Percentiles rank a stretch among this genome's conserved stretches.
phyloP scores from a whole-genome alignment of 129 eudicot species.

The Pulicaria dysenterica region DNA sequence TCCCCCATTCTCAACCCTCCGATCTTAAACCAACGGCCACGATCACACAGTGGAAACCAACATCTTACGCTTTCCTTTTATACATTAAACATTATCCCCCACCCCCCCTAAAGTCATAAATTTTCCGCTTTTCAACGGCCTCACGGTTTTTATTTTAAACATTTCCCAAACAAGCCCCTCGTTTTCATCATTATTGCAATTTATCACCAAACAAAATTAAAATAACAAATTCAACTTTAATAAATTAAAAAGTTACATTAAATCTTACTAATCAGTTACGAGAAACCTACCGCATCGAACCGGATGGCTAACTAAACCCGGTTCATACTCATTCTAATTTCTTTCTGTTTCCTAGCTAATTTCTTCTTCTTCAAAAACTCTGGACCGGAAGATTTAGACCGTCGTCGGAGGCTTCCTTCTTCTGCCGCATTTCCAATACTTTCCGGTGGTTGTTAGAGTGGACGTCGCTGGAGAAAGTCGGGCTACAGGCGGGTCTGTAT shows the following conservation, averaged over 20 bases:
- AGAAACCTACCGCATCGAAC: slow-evolving; percentile 46
- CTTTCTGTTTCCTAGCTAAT: slow-evolving; percentile 23
- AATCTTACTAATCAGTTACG: slow-evolving; percentile 53
- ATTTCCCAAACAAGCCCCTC: slow-evolving; percentile 10
- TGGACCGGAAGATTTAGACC: slow-evolving; percentile 54
- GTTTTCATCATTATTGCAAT: neutral
- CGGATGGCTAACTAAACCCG: slow-evolving; percentile 42
- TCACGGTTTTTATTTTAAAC: slow-evolving; percentile 14
- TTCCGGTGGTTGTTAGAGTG: slow-evolving; percentile 96
- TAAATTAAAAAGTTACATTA: slow-evolving; percentile 42
- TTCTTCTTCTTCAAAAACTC: slow-evolving; percentile 52
- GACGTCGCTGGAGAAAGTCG: slow-evolving; percentile 68
- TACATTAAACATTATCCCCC: slow-evolving; percentile 31
- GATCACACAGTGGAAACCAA: slow-evolving; percentile 21
- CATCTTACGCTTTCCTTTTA: slow-evolving; percentile 24
- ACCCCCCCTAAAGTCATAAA: slow-evolving; percentile 33
- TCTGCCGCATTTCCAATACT: slow-evolving; percentile 92
- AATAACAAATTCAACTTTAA: slow-evolving; percentile 17
- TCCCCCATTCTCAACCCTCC: slow-evolving; percentile 17
- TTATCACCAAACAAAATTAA: neutral
- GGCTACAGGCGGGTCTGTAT: slow-evolving; percentile 94
- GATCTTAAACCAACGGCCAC: slow-evolving; percentile 27
- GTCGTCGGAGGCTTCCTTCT: slow-evolving; percentile 55
- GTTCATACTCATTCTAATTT: slow-evolving; percentile 29
- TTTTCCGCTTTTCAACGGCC: slow-evolving; percentile 41